Evolutionary conservation across 495 filamentous ascomycete genomes (phyloP).

Genomic region (Monascus purpureus): DNA sequence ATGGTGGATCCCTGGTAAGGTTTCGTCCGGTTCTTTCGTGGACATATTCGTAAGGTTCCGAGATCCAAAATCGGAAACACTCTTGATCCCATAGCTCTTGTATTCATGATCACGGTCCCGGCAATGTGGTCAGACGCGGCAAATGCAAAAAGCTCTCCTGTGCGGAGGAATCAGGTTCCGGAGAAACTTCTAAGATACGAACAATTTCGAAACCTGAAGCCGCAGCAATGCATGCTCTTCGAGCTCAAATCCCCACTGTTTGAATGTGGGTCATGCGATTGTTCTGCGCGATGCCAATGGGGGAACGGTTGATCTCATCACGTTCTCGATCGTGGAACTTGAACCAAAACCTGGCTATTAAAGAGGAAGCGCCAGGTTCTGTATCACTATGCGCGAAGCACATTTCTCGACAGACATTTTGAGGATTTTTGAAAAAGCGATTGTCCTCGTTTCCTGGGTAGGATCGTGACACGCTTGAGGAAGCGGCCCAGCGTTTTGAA

Average conservation of each 20-base stretch:
- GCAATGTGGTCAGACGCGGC: slow-evolving; percentile 64
- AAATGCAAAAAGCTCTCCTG: slow-evolving; percentile 49
- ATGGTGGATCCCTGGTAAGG: slow-evolving; percentile 49
- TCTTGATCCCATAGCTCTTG: slow-evolving; percentile 45
- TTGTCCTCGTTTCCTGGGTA: slow-evolving; percentile 20
- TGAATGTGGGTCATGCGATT: slow-evolving; percentile 51
- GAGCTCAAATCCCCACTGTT: slow-evolving; percentile 50
- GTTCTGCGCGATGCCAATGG: slow-evolving; percentile 66
- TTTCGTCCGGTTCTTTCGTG: slow-evolving; percentile 37
- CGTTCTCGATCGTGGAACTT: slow-evolving; percentile 21
- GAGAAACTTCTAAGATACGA: slow-evolving; percentile 40
- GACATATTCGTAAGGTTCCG: slow-evolving; percentile 12
- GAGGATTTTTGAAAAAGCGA: slow-evolving; percentile 47
- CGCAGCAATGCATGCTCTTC: slow-evolving; percentile 58
- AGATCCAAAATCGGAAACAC: slow-evolving; percentile 42
- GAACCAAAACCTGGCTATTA: slow-evolving; percentile 33
- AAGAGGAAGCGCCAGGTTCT: slow-evolving; percentile 48
- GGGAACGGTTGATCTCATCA: slow-evolving; percentile 62
- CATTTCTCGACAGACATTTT: slow-evolving; percentile 57
- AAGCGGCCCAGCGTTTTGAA: slow-evolving; percentile 12
- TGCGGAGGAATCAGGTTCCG: slow-evolving; percentile 56
- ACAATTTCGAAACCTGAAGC: slow-evolving; percentile 68
- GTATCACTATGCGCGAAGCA: slow-evolving; percentile 54
- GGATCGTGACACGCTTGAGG: slow-evolving; percentile 9
- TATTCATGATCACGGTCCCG: slow-evolving; percentile 49